Percentiles rank a stretch among this genome's conserved stretches.
Conservation (phyloP, 257 asterid species). For the Anisodus acutangulus region DNA sequence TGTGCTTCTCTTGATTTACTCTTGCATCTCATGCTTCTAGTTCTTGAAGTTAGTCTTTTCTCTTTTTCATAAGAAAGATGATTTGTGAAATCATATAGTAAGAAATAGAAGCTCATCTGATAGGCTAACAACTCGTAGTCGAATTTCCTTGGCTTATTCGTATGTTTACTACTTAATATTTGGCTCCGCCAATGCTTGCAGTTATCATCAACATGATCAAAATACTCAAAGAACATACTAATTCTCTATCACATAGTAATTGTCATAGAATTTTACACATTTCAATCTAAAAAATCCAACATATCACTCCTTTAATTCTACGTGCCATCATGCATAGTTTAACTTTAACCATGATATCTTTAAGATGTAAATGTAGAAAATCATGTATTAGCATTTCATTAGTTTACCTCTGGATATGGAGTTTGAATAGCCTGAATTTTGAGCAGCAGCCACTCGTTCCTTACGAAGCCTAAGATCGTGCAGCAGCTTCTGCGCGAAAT, state of each 20-base stretch:
- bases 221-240: not conserved
- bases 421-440: conserved; percentile 49
- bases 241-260: not conserved
- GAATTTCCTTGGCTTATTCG: too few relatives aligned
- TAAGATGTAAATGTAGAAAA: not conserved
- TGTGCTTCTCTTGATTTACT: not conserved
- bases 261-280: not conserved
- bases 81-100: not conserved
- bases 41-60: not conserved
- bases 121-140: not conserved
- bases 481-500: conserved; percentile 90
- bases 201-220: too few relatives aligned
- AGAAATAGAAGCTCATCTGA: not conserved
- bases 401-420: conserved; percentile 60
- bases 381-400: not conserved
- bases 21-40: not conserved
- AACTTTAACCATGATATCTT: not conserved
- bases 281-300: not conserved
- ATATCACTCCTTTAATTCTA: too few relatives aligned
- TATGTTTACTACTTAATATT: too few relatives aligned
- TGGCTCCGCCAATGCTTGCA: too few relatives aligned
- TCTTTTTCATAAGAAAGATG: not conserved
- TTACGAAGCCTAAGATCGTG: conserved; percentile 74
- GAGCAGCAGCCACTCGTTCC: conserved; percentile 65
- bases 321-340: not conserved